Evolutionary conservation across 768 basidiomycete species (phyloP).

Genomic region (Leucogyrophana mollusca): DNA sequence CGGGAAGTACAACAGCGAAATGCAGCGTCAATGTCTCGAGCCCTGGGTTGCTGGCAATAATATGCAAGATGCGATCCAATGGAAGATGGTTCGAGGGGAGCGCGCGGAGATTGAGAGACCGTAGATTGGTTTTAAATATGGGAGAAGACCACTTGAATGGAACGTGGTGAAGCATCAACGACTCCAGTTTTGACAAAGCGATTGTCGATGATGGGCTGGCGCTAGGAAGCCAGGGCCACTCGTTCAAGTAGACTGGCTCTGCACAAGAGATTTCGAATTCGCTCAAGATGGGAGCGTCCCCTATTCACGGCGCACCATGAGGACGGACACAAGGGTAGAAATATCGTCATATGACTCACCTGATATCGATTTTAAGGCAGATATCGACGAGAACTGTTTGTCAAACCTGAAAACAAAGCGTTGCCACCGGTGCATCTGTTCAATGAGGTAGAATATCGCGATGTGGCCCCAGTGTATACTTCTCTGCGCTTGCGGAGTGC

Average conservation of each 20-base stretch:
- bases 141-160: slow-evolving; percentile 81
- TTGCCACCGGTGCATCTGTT: slow-evolving; percentile 82
- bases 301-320: slow-evolving; percentile 39
- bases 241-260: slow-evolving; percentile 56
- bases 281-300: slow-evolving; percentile 66
- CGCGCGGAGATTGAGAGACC: slow-evolving; percentile 59
- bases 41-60: slow-evolving; percentile 55
- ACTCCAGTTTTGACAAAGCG: slow-evolving; percentile 47
- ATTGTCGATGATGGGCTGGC: slow-evolving; percentile 31
- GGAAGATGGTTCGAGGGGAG: slow-evolving; percentile 63
- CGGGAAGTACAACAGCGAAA: slow-evolving; percentile 57
- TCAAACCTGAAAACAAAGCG: slow-evolving; percentile 80
- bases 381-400: slow-evolving; percentile 71
- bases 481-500: slow-evolving; percentile 35
- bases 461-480: slow-evolving; percentile 80
- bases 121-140: slow-evolving; percentile 59
- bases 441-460: slow-evolving; percentile 73
- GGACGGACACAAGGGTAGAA: slow-evolving; percentile 8
- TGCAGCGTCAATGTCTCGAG: slow-evolving; percentile 60
- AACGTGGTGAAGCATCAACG: slow-evolving; percentile 65
- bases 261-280: slow-evolving; percentile 80
- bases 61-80: slow-evolving; percentile 67
- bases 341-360: slow-evolving; percentile 40
- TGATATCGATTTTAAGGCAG: slow-evolving; percentile 69
- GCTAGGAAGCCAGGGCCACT: slow-evolving; percentile 78